Conservation (phyloP, 805 yeast species). For the Ogataea neopini region DNA sequence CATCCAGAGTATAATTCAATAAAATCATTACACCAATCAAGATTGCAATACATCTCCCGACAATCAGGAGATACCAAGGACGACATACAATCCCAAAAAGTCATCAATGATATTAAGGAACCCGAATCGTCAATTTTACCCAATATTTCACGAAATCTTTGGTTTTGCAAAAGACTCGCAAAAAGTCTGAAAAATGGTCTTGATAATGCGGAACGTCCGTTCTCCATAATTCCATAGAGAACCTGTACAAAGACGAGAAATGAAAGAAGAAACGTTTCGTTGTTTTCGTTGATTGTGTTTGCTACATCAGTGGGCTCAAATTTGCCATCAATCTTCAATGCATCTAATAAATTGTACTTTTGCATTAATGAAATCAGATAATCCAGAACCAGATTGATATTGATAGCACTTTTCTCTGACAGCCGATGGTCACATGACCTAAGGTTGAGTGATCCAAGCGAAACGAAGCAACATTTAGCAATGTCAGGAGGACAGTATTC, state of each 20-base stretch:
- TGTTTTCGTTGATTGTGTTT: slow-evolving; percentile 13
- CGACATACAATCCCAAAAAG: slow-evolving; percentile 45
- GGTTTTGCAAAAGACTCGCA: slow-evolving; percentile 39
- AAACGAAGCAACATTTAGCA: slow-evolving; percentile 50
- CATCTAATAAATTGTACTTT: slow-evolving; percentile 20
- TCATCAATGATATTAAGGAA: slow-evolving; percentile 35
- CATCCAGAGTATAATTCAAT: slow-evolving; percentile 43
- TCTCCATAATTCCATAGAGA: slow-evolving; percentile 41
- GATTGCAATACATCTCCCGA: slow-evolving; percentile 41
- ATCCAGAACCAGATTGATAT: slow-evolving; percentile 48
- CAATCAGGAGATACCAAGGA: slow-evolving; percentile 45
- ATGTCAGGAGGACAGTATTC: slow-evolving; percentile 50
- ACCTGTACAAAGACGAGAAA: slow-evolving; percentile 43
- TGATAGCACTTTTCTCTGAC: slow-evolving; percentile 45
- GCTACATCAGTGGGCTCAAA: slow-evolving; percentile 9
- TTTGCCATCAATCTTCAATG: slow-evolving; percentile 10
- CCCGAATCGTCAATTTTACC: slow-evolving; percentile 36
- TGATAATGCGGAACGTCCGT: slow-evolving; percentile 41
- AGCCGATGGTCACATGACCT: slow-evolving; percentile 34
- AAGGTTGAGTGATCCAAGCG: slow-evolving; percentile 48
- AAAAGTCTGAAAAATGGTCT: slow-evolving; percentile 40
- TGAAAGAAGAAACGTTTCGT: slow-evolving; percentile 30
- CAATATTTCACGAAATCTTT: slow-evolving; percentile 29
- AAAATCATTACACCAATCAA: slow-evolving; percentile 38
- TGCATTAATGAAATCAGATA: slow-evolving; percentile 42